phyloP scores from a whole-genome alignment of 176 grass and related monocot species.

The Saccharum spontaneum region DNA sequence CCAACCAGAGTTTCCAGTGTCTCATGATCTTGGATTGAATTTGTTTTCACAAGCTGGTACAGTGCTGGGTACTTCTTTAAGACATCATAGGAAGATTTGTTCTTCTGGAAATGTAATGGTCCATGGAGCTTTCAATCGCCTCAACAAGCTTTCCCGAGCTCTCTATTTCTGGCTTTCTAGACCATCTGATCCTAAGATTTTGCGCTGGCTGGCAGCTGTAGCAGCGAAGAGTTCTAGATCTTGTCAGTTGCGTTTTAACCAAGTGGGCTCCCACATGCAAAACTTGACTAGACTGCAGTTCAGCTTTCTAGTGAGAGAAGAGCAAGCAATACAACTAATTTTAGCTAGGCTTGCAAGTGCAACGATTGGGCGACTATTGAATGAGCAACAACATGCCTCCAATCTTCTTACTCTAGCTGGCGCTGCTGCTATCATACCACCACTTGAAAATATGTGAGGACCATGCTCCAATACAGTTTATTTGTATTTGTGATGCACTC shows the following conservation, averaged over 20 bases:
- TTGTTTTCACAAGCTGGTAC: slow-evolving; percentile 61
- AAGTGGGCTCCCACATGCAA: slow-evolving; percentile 45
- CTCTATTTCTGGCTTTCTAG: slow-evolving; percentile 66
- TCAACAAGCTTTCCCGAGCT: slow-evolving; percentile 78
- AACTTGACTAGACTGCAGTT: slow-evolving; percentile 62
- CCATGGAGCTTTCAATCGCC: slow-evolving; percentile 55
- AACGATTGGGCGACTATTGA: slow-evolving; percentile 53
- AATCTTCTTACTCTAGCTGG: slow-evolving; percentile 68
- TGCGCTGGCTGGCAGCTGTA: slow-evolving; percentile 37
- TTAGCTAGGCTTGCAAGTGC: slow-evolving; percentile 62
- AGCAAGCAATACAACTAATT: slow-evolving; percentile 51
- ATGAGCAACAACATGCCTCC: slow-evolving; percentile 45
- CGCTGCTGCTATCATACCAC: slow-evolving; percentile 48
- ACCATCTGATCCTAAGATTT: slow-evolving; percentile 52
- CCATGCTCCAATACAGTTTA: background rate
- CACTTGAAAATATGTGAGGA: slow-evolving; percentile 76
- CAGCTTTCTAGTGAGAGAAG: slow-evolving; percentile 44
- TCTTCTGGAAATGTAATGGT: slow-evolving; percentile 55
- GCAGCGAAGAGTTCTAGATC: slow-evolving; percentile 28
- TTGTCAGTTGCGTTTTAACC: slow-evolving; percentile 50
- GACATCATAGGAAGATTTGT: slow-evolving; percentile 55
- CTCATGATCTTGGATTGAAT: slow-evolving; percentile 55
- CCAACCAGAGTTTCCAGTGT: slow-evolving; percentile 55
- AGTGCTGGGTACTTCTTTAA: slow-evolving; percentile 57
- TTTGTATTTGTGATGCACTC: slow-evolving; percentile 7